Evolutionary conservation across 495 filamentous ascomycete genomes (phyloP).

Genomic region (Lasiosphaeria hispida): DNA sequence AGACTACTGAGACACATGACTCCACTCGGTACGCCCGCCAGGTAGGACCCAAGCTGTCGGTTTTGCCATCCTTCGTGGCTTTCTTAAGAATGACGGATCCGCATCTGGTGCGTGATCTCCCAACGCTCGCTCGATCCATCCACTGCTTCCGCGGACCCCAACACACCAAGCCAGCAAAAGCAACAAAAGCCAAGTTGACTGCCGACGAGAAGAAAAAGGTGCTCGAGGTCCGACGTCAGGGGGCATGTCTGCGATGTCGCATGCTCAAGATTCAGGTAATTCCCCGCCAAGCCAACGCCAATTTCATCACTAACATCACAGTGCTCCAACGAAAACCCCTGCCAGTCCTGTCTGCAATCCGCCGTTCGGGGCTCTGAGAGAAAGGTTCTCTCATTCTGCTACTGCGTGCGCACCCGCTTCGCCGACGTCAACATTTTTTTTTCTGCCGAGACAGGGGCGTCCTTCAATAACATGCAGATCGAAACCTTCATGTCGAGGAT

Average conservation of each 20-base stretch:
- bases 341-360: slow-evolving; percentile 25
- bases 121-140: slow-evolving; percentile 21
- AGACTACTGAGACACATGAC: slow-evolving; percentile 1
- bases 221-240: slow-evolving; percentile 62
- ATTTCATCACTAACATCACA: slow-evolving; percentile 2
- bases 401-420: slow-evolving; percentile 26
- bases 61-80: neutral
- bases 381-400: slow-evolving; percentile 29
- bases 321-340: slow-evolving; percentile 29
- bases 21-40: neutral
- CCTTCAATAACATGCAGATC: slow-evolving; percentile 22
- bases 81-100: neutral
- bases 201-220: slow-evolving; percentile 61
- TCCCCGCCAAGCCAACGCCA: neutral
- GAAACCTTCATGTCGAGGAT: slow-evolving; percentile 24
- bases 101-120: neutral
- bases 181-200: slow-evolving; percentile 54
- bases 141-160: slow-evolving; percentile 19
- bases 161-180: neutral
- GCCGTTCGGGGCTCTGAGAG: slow-evolving; percentile 23
- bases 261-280: slow-evolving; percentile 60
- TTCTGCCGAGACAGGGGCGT: neutral
- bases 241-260: slow-evolving; percentile 70
- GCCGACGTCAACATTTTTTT: slow-evolving; percentile 33
- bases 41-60: slow-evolving; percentile 6